Percentiles rank a stretch among this genome's conserved stretches.
Evolutionary conservation across 2,329 filamentous ascomycete species (phyloP).

Genomic region (Aspergillus ibericus): DNA sequence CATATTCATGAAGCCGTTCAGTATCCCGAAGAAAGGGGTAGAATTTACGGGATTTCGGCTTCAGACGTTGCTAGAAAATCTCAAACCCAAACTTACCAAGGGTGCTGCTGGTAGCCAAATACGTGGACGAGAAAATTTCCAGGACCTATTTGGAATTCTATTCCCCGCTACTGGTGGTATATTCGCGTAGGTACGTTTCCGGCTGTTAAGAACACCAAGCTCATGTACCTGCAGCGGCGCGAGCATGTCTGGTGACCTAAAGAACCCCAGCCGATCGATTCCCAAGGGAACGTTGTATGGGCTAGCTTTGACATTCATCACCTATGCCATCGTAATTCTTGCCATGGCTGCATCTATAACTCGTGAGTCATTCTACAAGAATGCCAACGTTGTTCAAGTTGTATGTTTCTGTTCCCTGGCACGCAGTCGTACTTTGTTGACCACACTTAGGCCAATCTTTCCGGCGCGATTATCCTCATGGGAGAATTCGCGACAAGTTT

Average conservation of each 20-base stretch:
- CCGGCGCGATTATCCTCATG: slow-evolving; percentile 68
- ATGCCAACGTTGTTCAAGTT: slow-evolving; percentile 77
- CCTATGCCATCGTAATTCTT: slow-evolving; percentile 74
- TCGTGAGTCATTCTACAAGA: slow-evolving; percentile 68
- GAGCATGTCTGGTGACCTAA: slow-evolving; percentile 86
- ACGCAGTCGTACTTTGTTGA: slow-evolving; percentile 7
- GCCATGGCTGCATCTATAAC: slow-evolving; percentile 76
- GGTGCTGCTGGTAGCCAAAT: slow-evolving; percentile 64
- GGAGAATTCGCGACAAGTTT: slow-evolving; percentile 81
- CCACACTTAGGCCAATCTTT: slow-evolving; percentile 65
- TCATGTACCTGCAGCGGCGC: slow-evolving; percentile 58
- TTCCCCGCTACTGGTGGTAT: slow-evolving; percentile 70
- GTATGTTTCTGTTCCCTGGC: slow-evolving; percentile 35
- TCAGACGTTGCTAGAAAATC: slow-evolving; percentile 70
- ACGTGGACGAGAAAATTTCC: slow-evolving; percentile 67
- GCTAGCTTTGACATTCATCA: slow-evolving; percentile 70
- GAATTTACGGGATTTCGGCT: slow-evolving; percentile 76
- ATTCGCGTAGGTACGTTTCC: slow-evolving; percentile 49
- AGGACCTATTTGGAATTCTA: slow-evolving; percentile 80
- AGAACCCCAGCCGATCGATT: slow-evolving; percentile 79
- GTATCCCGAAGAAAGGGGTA: slow-evolving; percentile 61
- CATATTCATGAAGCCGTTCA: slow-evolving; percentile 66
- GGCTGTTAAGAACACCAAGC: slow-evolving; percentile 55
- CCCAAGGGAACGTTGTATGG: slow-evolving; percentile 81
- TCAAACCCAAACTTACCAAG: slow-evolving; percentile 65